A percentile compares a stretch with the other conserved stretches of the same genome.
phyloP scores from a whole-genome alignment of 2,329 filamentous ascomycete species.

The Chrysosporium keratinophilum region DNA sequence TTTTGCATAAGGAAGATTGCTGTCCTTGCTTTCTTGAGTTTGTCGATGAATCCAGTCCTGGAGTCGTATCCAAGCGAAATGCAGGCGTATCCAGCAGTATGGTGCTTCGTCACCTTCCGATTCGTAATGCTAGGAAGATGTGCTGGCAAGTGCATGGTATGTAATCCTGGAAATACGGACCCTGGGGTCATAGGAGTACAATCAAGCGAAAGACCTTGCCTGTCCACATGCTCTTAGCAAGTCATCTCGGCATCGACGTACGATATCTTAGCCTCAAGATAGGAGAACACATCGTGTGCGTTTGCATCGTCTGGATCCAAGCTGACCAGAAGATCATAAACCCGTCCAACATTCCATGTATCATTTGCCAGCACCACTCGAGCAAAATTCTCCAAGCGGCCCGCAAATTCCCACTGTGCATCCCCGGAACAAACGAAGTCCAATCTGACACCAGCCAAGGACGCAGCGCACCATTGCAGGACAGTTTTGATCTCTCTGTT shows the following conservation, averaged over 20 bases:
- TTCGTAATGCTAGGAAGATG: no score
- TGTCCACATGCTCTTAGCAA: neutral
- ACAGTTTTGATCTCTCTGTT: conserved; percentile 12
- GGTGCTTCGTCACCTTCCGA: no score
- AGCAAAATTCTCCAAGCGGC: neutral
- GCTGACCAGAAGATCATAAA: conserved; percentile 5
- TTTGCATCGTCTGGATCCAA: neutral
- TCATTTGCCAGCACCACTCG: neutral
- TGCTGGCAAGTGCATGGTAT: no score
- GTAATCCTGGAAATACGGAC: no score
- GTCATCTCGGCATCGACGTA: neutral
- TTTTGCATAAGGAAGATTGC: no score
- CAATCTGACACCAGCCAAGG: conserved; percentile 11
- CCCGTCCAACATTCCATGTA: conserved; percentile 4
- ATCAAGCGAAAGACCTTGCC: no score
- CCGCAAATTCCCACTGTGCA: conserved; percentile 7
- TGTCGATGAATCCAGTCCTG: neutral
- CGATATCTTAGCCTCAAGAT: neutral
- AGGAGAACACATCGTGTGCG: conserved; percentile 2
- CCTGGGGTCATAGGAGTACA: no score
- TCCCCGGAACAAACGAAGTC: conserved; percentile 10
- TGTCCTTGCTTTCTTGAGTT: neutral
- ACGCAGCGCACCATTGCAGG: conserved; percentile 16
- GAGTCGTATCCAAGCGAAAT: no score
- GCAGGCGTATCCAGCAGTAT: no score